phyloP scores from a whole-genome alignment of 306 rosid species.

The Argentina anserina region DNA sequence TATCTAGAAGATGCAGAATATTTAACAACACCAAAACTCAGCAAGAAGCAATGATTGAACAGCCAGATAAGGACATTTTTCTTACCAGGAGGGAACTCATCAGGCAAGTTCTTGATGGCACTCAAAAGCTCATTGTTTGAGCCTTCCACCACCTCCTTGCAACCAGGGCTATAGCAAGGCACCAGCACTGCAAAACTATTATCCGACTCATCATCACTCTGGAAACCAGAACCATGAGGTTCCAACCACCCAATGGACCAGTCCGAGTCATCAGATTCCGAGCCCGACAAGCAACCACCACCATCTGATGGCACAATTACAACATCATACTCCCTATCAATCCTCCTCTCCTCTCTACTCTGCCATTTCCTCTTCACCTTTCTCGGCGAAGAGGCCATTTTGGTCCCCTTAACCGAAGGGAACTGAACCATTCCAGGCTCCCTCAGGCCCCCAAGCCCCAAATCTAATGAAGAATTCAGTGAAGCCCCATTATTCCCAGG shows the following conservation, averaged over 20 bases:
- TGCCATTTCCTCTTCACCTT: slow-evolving; percentile 62
- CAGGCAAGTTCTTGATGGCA: slow-evolving; percentile 66
- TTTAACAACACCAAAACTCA: background rate
- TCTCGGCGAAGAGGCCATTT: slow-evolving; percentile 44
- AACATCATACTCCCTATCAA: slow-evolving; percentile 70
- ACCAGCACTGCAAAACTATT: slow-evolving; percentile 79
- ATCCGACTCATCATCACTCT: slow-evolving; percentile 57
- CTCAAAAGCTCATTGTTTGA: slow-evolving; percentile 59
- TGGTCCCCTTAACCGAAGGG: slow-evolving; percentile 51
- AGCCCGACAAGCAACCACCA: slow-evolving; percentile 60
- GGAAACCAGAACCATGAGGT: slow-evolving; percentile 79
- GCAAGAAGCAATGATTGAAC: background rate
- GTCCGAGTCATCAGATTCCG: slow-evolving; percentile 84
- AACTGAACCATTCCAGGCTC: slow-evolving; percentile 60
- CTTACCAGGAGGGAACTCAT: slow-evolving; percentile 71
- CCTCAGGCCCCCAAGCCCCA: slow-evolving; percentile 43
- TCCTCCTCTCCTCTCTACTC: slow-evolving; percentile 66
- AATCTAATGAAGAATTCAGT: slow-evolving; percentile 50
- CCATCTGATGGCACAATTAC: slow-evolving; percentile 85
- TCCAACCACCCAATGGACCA: slow-evolving; percentile 94
- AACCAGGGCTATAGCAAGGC: slow-evolving; percentile 72
- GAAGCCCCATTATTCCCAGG: slow-evolving; percentile 44
- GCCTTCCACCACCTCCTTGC: slow-evolving; percentile 56
- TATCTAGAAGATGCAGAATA: background rate
- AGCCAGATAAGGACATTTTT: slow-evolving; percentile 14